Evolutionary conservation across 768 basidiomycete genomes (phyloP).

Genomic region (Mycena crocata): DNA sequence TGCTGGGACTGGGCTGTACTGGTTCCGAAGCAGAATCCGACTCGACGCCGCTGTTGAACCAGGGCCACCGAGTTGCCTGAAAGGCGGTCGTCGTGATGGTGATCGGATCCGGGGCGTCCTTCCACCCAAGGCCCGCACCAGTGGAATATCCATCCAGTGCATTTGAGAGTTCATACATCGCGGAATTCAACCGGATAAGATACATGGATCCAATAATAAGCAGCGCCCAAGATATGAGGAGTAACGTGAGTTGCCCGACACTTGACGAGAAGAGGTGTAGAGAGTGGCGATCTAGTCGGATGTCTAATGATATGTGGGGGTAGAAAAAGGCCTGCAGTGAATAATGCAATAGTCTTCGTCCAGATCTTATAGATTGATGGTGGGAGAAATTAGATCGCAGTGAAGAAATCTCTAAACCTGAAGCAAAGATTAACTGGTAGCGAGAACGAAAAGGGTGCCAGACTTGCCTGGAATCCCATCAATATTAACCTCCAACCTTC

Average conservation of each 20-base stretch:
- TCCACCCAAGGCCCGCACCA: slow-evolving; percentile 36
- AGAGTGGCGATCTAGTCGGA: slow-evolving; percentile 35
- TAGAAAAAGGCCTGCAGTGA: slow-evolving; percentile 68
- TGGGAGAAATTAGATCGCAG: slow-evolving; percentile 69
- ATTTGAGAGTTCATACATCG: slow-evolving; percentile 34
- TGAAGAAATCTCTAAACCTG: slow-evolving; percentile 57
- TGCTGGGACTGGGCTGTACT: background rate
- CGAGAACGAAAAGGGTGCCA: slow-evolving; percentile 13
- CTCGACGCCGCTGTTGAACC: slow-evolving; percentile 38
- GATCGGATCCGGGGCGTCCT: slow-evolving; percentile 40
- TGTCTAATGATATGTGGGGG: slow-evolving; percentile 60
- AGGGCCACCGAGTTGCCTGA: slow-evolving; percentile 38
- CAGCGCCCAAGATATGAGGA: slow-evolving; percentile 22
- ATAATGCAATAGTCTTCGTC: slow-evolving; percentile 65
- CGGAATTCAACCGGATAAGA: slow-evolving; percentile 27
- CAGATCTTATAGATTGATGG: slow-evolving; percentile 53
- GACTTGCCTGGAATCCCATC: slow-evolving; percentile 64
- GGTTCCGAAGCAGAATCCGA: slow-evolving; percentile 29
- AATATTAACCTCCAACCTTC: slow-evolving; percentile 71
- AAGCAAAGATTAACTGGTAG: slow-evolving; percentile 21
- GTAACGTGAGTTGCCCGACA: slow-evolving; percentile 6
- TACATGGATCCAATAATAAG: slow-evolving; percentile 26
- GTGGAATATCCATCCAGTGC: slow-evolving; percentile 42
- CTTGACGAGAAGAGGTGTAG: slow-evolving; percentile 28
- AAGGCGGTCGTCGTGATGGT: slow-evolving; percentile 58